Conservation (phyloP, 345 rosid species). For the Heritiera fomes region DNA sequence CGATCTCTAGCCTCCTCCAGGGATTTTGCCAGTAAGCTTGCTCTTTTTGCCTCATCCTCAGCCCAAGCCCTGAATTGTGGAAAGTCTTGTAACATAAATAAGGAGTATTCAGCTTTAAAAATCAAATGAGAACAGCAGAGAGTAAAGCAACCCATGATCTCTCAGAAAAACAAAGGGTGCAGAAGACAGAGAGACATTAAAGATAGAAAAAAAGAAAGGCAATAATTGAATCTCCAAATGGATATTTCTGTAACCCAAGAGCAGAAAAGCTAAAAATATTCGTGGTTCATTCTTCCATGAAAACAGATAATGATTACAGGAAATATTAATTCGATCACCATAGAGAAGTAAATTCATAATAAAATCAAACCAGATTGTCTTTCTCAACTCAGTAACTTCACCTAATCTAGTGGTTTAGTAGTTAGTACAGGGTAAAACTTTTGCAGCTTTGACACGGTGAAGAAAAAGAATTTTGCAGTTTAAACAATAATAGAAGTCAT, state of each 20-base stretch:
- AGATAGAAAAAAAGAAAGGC: no score
- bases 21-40: slow-evolving; percentile 73
- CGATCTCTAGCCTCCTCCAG: slow-evolving; percentile 83
- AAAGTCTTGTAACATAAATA: not conserved
- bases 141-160: not conserved
- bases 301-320: not conserved
- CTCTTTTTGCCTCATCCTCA: slow-evolving; percentile 82
- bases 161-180: not conserved
- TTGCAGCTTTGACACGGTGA: not conserved
- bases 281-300: not conserved
- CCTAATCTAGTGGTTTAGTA: not conserved
- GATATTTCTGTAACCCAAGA: no score
- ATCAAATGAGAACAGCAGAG: not conserved
- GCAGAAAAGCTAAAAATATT: not conserved
- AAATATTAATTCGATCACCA: slow-evolving; percentile 11
- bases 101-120: not conserved
- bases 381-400: not conserved
- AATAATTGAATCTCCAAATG: not conserved
- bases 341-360: not conserved
- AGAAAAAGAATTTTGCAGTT: not conserved
- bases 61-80: slow-evolving; percentile 78
- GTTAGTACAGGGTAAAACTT: not conserved
- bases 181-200: not conserved
- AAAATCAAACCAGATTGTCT: not conserved
- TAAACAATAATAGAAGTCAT: not conserved